Base-by-base conservation (phyloP, 2,329 filamentous ascomycete species). In the Fusarium phyllophilum region DNA sequence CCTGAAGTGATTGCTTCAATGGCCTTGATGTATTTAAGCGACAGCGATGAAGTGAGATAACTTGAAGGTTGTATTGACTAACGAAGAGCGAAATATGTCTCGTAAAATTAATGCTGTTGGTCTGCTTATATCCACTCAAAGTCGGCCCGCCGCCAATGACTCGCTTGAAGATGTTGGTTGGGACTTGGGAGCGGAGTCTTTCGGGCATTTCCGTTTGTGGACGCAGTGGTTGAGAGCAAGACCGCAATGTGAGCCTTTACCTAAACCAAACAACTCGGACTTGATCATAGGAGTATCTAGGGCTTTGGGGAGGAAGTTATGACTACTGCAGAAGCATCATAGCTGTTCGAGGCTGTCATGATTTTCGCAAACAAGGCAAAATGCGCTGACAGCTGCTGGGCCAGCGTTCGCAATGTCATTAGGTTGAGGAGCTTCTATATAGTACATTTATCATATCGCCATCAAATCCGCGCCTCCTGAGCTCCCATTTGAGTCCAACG, bases 31-130 rank as follows among this genome's bases (percentile, higher is more conserved):
- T 8, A 26, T 20, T 24, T 20, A 8, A 7, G 5, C 20, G 9
- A 11, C 9, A 31, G 14, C 6, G 5, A 31, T n/a, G 20, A 3
- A 13, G 22, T 13, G 10, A 34, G 17, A 8, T 4, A 20, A 24
- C 0, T 20, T 24, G 2, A n/a, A 14, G 0, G 2, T 7, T 34
- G 8, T 2, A 5, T 24, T 20, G 4, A 6, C 1, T 3, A 8
- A 24, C 2, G 6, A 11, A 51, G 4, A 3, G 5, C 17, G 0
- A 24, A 7, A n/a, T 7, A 24, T 22, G 2, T 24, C 4, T 14
- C 17, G n/a, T 24, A 8, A 20, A 18, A 20, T 4, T 8, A 26
- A 29, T 54, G 13, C 14, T 38, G 24, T 38, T 54, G 49, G 49
- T 10, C 14, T 29, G 18, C 2, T 12, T 15, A 54, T 13, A 29